Evolutionary conservation across 225 moss, liverwort and hornwort species (phyloP).

Genomic region (Anthoceros angustus): DNA sequence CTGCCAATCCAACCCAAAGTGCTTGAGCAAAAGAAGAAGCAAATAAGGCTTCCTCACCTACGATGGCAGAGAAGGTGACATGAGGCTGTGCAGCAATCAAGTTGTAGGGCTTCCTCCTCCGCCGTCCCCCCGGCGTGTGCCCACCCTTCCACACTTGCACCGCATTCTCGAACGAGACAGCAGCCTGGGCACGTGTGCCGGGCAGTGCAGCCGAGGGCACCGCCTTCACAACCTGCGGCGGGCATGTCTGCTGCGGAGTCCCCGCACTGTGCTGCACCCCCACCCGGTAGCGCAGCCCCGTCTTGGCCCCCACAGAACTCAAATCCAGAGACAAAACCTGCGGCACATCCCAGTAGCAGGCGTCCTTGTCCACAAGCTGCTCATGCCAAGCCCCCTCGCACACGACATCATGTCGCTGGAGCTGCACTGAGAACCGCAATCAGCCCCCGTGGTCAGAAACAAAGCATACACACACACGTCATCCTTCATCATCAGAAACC

Average conservation of each 20-base stretch:
- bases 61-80: constrained; percentile 55
- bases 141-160: constrained; percentile 45
- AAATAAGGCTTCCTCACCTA: constrained; percentile 24
- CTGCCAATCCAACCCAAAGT: not conserved
- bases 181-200: constrained; percentile 51
- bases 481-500: not conserved
- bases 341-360: constrained; percentile 72
- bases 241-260: constrained; percentile 37
- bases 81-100: constrained; percentile 43
- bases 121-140: constrained; percentile 9
- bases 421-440: constrained; percentile 22
- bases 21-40: not conserved
- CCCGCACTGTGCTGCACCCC: constrained; percentile 68
- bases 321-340: constrained; percentile 54
- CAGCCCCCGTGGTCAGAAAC: not conserved
- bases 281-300: constrained; percentile 56
- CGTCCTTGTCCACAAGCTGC: constrained; percentile 55
- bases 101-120: constrained; percentile 31
- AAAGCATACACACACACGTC: not conserved
- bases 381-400: constrained; percentile 49
- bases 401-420: constrained; percentile 44
- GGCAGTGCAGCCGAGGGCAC: constrained; percentile 46
- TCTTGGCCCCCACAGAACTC: constrained; percentile 32
- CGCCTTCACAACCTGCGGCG: constrained; percentile 21
- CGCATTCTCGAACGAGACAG: constrained; percentile 50